Percentiles rank a stretch among this genome's conserved stretches.
Conservation (phyloP, 164 flowering plant genomes). For the grape (Vitis vinifera) region ASM3070453v1 NC_081805.1:7057501-7058000, state of each 20-base stretch:
- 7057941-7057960: slow-evolving; percentile 66
- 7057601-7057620: neutral
- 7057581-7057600: too few relatives aligned
- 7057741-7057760: too few relatives aligned
- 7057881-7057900: slow-evolving; percentile 56
- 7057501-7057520: too few relatives aligned
- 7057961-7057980: slow-evolving; percentile 60
- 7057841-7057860: slow-evolving; percentile 77
- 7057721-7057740: too few relatives aligned
- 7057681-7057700: too few relatives aligned
- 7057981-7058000: slow-evolving; percentile 59
- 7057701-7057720: too few relatives aligned
- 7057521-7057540: too few relatives aligned
- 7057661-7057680: too few relatives aligned
- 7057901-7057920: slow-evolving; percentile 34
- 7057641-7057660: neutral
- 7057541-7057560: too few relatives aligned
- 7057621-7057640: neutral
- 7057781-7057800: too few relatives aligned
- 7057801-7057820: slow-evolving; percentile 13
- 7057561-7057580: too few relatives aligned
- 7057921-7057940: slow-evolving; percentile 37
- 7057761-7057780: too few relatives aligned
- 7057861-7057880: slow-evolving; percentile 69
- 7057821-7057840: slow-evolving; percentile 58